These are phyloP conservation scores for Eleusine indica DNA, from an alignment of 176 grass and related monocot genomes.

Conservation along the genomic window DNA sequence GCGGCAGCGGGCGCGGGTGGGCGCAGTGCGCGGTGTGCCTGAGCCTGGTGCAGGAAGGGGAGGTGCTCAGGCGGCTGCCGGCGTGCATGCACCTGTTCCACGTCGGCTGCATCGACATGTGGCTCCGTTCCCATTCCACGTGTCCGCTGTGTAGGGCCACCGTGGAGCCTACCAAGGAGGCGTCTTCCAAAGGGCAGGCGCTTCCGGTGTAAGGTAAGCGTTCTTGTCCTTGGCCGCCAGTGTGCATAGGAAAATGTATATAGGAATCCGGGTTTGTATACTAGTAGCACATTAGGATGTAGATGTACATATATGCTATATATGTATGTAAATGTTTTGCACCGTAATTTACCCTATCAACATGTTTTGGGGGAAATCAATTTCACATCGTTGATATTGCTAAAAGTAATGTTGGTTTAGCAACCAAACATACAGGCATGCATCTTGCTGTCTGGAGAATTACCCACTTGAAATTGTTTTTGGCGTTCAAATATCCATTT, in stretches of 20 bases:
- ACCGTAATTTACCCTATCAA: background rate
- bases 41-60: conserved; percentile 55
- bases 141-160: conserved; percentile 70
- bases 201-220: conserved; percentile 29
- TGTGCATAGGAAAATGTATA: background rate
- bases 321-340: background rate
- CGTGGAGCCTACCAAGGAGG: conserved; percentile 29
- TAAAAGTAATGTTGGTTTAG: background rate
- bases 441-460: background rate
- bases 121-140: conserved; percentile 62
- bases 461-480: background rate
- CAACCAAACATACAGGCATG: background rate
- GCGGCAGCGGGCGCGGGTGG: conserved; percentile 39
- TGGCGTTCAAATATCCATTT: background rate
- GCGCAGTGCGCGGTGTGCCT: conserved; percentile 74
- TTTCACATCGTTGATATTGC: background rate
- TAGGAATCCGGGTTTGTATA: background rate
- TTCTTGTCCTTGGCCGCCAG: no score
- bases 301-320: background rate
- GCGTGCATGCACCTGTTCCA: conserved; percentile 81
- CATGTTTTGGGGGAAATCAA: background rate
- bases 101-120: conserved; percentile 65
- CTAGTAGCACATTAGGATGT: background rate
- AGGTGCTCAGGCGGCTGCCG: conserved; percentile 62
- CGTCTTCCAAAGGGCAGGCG: background rate